These are phyloP conservation scores for Cyclanthera cordifolia DNA, from an alignment of 306 rosid species.

Conservation along the genomic window DNA sequence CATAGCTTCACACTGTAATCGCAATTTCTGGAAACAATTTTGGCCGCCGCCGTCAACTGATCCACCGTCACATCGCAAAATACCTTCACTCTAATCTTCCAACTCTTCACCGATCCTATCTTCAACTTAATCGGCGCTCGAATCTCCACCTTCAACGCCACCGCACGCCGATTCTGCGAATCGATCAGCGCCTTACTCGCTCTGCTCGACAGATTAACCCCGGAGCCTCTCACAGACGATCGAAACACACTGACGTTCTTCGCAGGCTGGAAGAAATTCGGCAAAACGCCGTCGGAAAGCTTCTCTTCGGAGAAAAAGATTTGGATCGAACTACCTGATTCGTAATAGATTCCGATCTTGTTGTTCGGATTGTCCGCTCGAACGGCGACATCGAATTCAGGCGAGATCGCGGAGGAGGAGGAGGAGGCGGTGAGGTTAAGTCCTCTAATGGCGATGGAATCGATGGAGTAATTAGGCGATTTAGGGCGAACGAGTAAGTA, in stretches of 20 bases:
- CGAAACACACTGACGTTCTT: conserved; percentile 43
- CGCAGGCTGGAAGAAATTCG: conserved; percentile 54
- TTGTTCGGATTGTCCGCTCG: conserved; percentile 49
- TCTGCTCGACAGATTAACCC: conserved; percentile 20
- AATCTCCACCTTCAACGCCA: conserved; percentile 36
- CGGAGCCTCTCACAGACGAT: conserved; percentile 33
- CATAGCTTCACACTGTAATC: conserved; percentile 19
- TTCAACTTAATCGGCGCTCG: conserved; percentile 47
- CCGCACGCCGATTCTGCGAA: conserved; percentile 29
- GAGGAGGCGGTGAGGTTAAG: conserved; percentile 28
- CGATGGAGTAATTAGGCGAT: conserved; percentile 45
- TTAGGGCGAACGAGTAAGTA: conserved; percentile 55
- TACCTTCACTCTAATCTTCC: conserved; percentile 50
- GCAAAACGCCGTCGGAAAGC: conserved; percentile 44
- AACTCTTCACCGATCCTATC: conserved; percentile 49
- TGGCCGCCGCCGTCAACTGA: conserved; percentile 38
- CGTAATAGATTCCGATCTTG: conserved; percentile 59
- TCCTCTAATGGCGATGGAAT: conserved; percentile 30
- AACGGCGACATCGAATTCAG: conserved; percentile 36
- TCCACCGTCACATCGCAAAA: conserved; percentile 48
- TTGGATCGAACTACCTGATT: conserved; percentile 31
- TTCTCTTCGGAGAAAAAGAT: conserved; percentile 26
- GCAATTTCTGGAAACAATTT: conserved; percentile 41
- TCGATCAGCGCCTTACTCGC: conserved; percentile 18
- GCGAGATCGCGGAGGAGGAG: conserved; percentile 26